Evolutionary conservation across 2,329 filamentous ascomycete species (phyloP), one percentile per base, ranked within the genome.

Genomic region (Diaporthe sp.): DNA sequence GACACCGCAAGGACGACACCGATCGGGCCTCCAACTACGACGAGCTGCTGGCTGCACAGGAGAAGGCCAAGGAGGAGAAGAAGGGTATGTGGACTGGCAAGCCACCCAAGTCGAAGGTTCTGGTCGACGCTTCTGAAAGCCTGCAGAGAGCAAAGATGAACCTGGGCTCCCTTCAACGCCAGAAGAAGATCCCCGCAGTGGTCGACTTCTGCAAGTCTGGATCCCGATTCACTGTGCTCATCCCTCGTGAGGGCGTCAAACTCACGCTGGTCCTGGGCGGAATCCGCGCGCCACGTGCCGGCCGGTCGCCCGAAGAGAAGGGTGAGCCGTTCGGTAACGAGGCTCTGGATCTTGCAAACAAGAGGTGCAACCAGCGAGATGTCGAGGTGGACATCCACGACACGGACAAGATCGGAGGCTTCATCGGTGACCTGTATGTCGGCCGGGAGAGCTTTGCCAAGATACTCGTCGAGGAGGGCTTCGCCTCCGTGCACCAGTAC

Each of bases 131-230:
- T 82, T 98, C 96, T 7, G 97, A 98, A 84, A 96, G 90, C 76
- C 86, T 96, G 9, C 96, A 98, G 84, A 98, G 98, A 86, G 97
- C 97, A 78, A 98, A 98, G 90, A 93, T 98, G 72, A 95, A 98
- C 84, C 90, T 98, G 51, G 94, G 94, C 15, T 93, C 95, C 31
- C 90, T 99, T 44, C 94, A 97, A 77, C 92, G 96, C 72, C 96
- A 98, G 84, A 96, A 95, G 88, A 96, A 94, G 85, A 93, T 98
- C 4, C 95, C 97, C 10, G 97, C 94, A 15, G 90, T 99, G 79
- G 95, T 99, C 57, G 97, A 99, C 84, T 99, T 97, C 84, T 97
- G 98, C 88, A 98, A 98, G 86, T 94, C 95, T n/a, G 97, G 94
- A 42, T 98, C 96, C 55, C 92, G 97, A 79, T 99, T 98, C 85